Evolutionary conservation across 2,329 filamentous ascomycete genomes (phyloP).

Genomic region (Aspergillus uvarum): DNA sequence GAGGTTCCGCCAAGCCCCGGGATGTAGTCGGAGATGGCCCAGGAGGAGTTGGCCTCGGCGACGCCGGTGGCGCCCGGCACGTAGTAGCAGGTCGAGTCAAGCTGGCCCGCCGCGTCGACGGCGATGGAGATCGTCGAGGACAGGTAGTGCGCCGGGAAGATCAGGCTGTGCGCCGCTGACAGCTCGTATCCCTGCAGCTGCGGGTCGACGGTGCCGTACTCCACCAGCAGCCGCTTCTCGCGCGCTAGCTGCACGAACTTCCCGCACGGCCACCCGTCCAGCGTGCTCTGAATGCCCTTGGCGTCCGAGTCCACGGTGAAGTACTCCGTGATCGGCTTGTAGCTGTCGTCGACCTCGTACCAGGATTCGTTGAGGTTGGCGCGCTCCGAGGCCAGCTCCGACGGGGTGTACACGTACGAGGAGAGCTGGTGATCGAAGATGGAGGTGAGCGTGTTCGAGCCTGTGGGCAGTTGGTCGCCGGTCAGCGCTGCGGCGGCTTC

Average conservation of each 20-base stretch:
- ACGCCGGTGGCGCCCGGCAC: conserved; percentile 42
- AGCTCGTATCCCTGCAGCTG: conserved; percentile 59
- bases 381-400: conserved; percentile 51
- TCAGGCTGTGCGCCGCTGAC: conserved; percentile 47
- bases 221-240: conserved; percentile 55
- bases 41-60: conserved; percentile 53
- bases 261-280: conserved; percentile 65
- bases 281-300: conserved; percentile 47
- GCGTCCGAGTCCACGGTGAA: conserved; percentile 45
- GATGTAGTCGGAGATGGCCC: conserved; percentile 44
- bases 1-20: conserved; percentile 27
- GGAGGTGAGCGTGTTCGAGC: conserved; percentile 47
- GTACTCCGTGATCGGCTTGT: conserved; percentile 54
- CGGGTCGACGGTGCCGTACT: conserved; percentile 57
- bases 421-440: conserved; percentile 51
- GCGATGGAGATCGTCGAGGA: conserved; percentile 37
- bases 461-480: conserved; percentile 46
- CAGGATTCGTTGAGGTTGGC: conserved; percentile 59
- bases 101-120: conserved; percentile 37
- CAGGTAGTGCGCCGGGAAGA: conserved; percentile 54
- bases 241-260: conserved; percentile 56
- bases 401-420: conserved; percentile 56
- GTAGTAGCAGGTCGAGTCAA: conserved; percentile 58
- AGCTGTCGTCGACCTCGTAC: conserved; percentile 47
- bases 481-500: conserved; percentile 43